These are phyloP conservation scores for Solanum lycopersicoides DNA, from an alignment of 257 asterid species.

Conservation along the genomic window DNA sequence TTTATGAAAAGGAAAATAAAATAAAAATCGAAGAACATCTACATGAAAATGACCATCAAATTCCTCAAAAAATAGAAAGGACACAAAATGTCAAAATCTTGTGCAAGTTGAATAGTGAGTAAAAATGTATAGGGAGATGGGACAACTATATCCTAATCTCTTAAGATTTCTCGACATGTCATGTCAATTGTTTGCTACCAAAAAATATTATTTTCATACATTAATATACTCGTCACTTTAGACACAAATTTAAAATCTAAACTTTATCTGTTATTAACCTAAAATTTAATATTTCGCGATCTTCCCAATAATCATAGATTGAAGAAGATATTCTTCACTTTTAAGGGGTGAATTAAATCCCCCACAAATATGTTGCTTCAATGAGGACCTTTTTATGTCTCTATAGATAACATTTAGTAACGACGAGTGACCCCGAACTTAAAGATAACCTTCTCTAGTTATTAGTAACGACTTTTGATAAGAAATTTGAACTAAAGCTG, in stretches of 20 bases:
- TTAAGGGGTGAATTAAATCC: neutral
- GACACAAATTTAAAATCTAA: neutral
- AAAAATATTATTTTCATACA: neutral
- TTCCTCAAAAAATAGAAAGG: neutral
- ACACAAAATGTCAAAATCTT: neutral
- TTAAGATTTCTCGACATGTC: neutral
- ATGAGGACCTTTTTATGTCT: neutral
- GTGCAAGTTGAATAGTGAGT: neutral
- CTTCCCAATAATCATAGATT: neutral
- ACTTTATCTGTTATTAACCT: accelerated
- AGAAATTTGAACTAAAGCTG: neutral
- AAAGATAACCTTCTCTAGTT: neutral
- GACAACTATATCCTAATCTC: neutral
- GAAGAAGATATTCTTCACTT: neutral
- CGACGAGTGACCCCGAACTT: too few relatives aligned
- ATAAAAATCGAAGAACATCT: neutral
- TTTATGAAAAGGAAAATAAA: neutral
- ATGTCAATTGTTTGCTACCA: neutral
- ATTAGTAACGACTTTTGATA: too few relatives aligned
- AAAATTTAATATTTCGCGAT: neutral
- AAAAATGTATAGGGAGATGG: neutral
- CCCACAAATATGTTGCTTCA: too few relatives aligned
- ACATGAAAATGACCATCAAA: neutral
- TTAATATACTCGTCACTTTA: accelerated
- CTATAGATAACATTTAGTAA: neutral